Evolutionary conservation across 2,329 filamentous ascomycete genomes (phyloP).

Genomic region (Pseudogymnoascus sp.): DNA sequence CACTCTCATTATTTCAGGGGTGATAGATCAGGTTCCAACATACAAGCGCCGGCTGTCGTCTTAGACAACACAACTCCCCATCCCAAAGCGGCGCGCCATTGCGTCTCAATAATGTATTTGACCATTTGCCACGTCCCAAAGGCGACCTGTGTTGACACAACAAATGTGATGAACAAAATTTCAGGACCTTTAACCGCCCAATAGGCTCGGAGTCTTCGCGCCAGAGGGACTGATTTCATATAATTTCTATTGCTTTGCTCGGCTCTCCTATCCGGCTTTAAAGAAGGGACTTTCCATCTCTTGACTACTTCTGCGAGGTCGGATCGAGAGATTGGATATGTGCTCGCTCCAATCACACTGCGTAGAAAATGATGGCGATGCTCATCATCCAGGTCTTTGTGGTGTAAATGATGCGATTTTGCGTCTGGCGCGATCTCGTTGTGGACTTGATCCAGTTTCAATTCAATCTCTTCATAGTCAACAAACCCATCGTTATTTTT

Average conservation of each 20-base stretch:
- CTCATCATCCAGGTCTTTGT: conserved; percentile 30
- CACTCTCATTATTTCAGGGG: too few species aligned
- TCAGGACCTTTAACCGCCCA: conserved; percentile 50
- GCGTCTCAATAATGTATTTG: conserved; percentile 40
- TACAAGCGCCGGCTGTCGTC: conserved; percentile 41
- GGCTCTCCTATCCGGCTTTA: conserved; percentile 40
- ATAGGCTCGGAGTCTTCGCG: conserved; percentile 42
- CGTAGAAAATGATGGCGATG: conserved; percentile 45
- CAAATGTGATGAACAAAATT: conserved; percentile 41
- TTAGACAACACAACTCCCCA: conserved; percentile 52
- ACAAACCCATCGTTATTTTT: conserved; percentile 44
- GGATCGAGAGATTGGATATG: conserved; percentile 36
- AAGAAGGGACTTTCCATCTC: conserved; percentile 41
- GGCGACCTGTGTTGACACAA: conserved; percentile 40
- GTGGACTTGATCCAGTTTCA: conserved; percentile 46
- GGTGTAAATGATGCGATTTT: conserved; percentile 38
- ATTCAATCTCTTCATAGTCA: conserved; percentile 45
- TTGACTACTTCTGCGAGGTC: conserved; percentile 40
- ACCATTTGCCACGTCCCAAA: conserved; percentile 50
- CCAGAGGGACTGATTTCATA: conserved; percentile 37
- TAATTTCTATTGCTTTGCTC: conserved; percentile 39
- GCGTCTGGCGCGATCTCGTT: conserved; percentile 42
- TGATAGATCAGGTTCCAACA: too few species aligned
- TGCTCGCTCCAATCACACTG: conserved; percentile 39
- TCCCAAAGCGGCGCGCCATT: conserved; percentile 44